A percentile compares a stretch with the other conserved stretches of the same genome.
phyloP scores from a whole-genome alignment of 2,329 filamentous ascomycete species.

The Fusarium sp. region DNA sequence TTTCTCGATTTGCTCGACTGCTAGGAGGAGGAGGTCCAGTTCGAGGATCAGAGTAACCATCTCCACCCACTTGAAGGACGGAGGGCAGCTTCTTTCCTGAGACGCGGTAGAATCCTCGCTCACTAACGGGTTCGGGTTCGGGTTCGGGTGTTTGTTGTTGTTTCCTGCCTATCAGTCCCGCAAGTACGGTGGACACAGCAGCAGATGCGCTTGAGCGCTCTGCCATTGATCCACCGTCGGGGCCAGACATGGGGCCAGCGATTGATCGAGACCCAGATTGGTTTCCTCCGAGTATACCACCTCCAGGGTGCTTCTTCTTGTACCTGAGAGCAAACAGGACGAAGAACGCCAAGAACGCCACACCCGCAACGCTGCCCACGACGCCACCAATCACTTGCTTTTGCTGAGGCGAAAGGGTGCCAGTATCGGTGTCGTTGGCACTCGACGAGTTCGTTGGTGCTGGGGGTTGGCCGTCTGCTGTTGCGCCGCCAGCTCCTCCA shows the following conservation, averaged over 20 bases:
- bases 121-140: constrained; percentile 55
- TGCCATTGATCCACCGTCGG: constrained; percentile 54
- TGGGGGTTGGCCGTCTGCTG: constrained; percentile 35
- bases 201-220: constrained; percentile 54
- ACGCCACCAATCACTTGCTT: constrained; percentile 66
- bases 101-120: constrained; percentile 72
- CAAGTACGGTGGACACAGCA: constrained; percentile 62
- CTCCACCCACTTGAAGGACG: constrained; percentile 70
- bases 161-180: constrained; percentile 58
- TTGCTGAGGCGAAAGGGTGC: constrained; percentile 48
- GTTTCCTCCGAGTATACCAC: constrained; percentile 57
- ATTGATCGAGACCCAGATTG: constrained; percentile 47
- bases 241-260: constrained; percentile 23
- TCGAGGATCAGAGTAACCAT: constrained; percentile 67
- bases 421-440: constrained; percentile 35
- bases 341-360: constrained; percentile 66
- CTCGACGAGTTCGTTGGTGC: constrained; percentile 37
- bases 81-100: constrained; percentile 73
- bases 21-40: constrained; percentile 3
- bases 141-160: constrained; percentile 39
- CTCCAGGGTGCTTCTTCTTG: constrained; percentile 62
- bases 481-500: constrained; percentile 32
- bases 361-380: constrained; percentile 67
- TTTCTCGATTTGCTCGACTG: constrained; percentile 48
- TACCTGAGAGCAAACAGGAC: constrained; percentile 65